phyloP scores from a whole-genome alignment of 192 early-diverging fungal species.

The Endogone sp. region DNA sequence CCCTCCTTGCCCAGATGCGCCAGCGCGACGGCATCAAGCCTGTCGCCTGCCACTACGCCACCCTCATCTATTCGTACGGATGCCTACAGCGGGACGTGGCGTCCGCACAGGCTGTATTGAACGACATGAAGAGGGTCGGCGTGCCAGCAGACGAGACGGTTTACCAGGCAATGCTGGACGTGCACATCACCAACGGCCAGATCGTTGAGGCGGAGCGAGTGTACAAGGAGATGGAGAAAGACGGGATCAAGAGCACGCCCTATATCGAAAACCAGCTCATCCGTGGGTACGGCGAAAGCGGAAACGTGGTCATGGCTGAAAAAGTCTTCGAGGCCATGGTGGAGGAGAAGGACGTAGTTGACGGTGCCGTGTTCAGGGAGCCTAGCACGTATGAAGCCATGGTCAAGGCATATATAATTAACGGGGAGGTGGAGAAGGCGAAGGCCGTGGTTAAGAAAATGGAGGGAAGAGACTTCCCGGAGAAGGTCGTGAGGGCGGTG shows the following conservation, averaged over 20 bases:
- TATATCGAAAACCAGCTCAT: constrained; percentile 60
- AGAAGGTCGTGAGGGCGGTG: constrained; percentile 30
- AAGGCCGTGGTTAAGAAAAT: constrained; percentile 26
- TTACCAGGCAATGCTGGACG: constrained; percentile 54
- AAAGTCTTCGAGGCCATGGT: constrained; percentile 43
- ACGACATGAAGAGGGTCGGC: constrained; percentile 28
- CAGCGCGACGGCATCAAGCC: constrained; percentile 29
- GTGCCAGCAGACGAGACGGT: constrained; percentile 42
- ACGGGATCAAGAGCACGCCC: constrained; percentile 35
- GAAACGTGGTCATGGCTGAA: constrained; percentile 27
- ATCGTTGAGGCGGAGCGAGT: constrained; percentile 35
- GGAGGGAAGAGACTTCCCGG: constrained; percentile 35
- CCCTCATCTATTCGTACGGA: constrained; percentile 53
- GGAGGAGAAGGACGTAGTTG: constrained; percentile 27
- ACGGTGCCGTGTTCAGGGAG: constrained; percentile 37
- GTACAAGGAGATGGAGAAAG: constrained; percentile 36
- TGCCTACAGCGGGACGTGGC: constrained; percentile 41
- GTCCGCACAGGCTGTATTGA: constrained; percentile 36
- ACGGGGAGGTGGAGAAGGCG: constrained; percentile 32
- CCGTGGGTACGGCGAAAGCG: constrained; percentile 44
- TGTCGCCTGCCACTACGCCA: constrained; percentile 45
- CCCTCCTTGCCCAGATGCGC: constrained; percentile 38
- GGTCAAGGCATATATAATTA: constrained; percentile 48
- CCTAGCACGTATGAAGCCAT: constrained; percentile 59
- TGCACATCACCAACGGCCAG: constrained; percentile 37